Evolutionary conservation across 495 filamentous ascomycete genomes (phyloP), one percentile per base, ranked within the genome.

Genomic region (Talaromyces liani): DNA sequence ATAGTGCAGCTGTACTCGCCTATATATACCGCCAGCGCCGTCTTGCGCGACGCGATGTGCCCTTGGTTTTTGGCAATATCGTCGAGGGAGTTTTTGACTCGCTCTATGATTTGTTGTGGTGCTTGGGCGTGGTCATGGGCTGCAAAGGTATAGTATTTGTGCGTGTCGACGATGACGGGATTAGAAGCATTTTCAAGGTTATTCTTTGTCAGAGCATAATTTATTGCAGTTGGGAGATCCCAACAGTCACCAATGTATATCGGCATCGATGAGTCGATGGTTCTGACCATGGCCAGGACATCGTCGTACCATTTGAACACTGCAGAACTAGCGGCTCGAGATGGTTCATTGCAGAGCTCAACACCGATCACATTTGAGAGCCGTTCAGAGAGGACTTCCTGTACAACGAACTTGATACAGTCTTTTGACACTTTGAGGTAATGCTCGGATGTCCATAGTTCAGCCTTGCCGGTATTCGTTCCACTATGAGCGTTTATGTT

Each of bases 1-100:
- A 86, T 66, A 29, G 80, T 77, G 69, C 78, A 83, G 68, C 75
- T 80, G 67, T 82, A 87, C 63, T 86, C 83, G 14, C 82, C 83
- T 25, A 85, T 72, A 53, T 83, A 67, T 33, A 78, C 72, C 60
- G 80, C 72, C 1, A 73, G 77, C 7, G 79, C 80, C 36, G 79
- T 77, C 54, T 71, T 76, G n/a, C 61, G 64, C 62, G 77, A 74
- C 8, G 70, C 51, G 7, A 84, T 70, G 57, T 64, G 68, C 24
- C 82, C 79, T 45, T 76, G 69, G 49, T 74, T 74, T 14, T 70
- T 16, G 9, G 27, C 14, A 14, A 68, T 62, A 0, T 66, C 62
- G 9, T 5, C 16, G 0, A 70, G 64, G 5, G 54, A 61, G 25
- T 55, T 27, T 9, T 34, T 31, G 10, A 81, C 72, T 24, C 76